Conservation (phyloP, 2,329 filamentous ascomycete species). For the Paecilomyces fulvus region DNA sequence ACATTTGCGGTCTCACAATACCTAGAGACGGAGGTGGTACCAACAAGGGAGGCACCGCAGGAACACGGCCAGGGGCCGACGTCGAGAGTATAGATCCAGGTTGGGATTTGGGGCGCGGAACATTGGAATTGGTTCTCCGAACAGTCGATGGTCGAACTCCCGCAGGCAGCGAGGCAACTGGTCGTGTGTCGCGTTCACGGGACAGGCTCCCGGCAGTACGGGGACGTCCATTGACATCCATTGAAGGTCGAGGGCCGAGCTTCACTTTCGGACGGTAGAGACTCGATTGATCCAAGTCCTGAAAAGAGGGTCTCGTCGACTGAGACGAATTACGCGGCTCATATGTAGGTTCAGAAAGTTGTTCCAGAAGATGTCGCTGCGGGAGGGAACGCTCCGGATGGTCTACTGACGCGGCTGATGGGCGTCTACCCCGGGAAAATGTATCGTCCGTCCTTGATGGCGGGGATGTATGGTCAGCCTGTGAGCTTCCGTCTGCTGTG, state of each 20-base stretch:
- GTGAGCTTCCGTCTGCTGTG: conserved; percentile 8
- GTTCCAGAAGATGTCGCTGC: conserved; percentile 23
- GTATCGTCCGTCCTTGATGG: conserved; percentile 3
- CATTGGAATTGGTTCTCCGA: conserved; percentile 42
- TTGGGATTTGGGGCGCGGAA: conserved; percentile 36
- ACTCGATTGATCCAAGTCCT: conserved; percentile 35
- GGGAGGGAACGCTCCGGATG: conserved; percentile 16
- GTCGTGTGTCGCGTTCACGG: conserved; percentile 48
- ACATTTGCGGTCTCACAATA: conserved; percentile 25
- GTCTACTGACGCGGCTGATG: neutral
- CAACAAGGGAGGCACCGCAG: conserved; percentile 26
- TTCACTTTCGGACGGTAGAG: conserved; percentile 61
- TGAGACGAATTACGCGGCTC: conserved; percentile 32
- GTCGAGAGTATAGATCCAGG: conserved; percentile 17
- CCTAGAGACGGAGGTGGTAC: conserved; percentile 29
- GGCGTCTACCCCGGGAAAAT: conserved; percentile 11
- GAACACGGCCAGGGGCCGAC: neutral
- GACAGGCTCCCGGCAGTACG: conserved; percentile 47
- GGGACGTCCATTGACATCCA: conserved; percentile 51
- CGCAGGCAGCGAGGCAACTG: conserved; percentile 69
- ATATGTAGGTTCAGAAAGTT: conserved; percentile 24
- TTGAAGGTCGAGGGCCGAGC: conserved; percentile 74
- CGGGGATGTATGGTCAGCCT: conserved; percentile 5
- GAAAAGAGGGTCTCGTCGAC: conserved; percentile 35
- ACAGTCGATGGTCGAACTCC: conserved; percentile 61